phyloP scores from a whole-genome alignment of 31 red algal species.

The Porphyra umbilicalis region DNA sequence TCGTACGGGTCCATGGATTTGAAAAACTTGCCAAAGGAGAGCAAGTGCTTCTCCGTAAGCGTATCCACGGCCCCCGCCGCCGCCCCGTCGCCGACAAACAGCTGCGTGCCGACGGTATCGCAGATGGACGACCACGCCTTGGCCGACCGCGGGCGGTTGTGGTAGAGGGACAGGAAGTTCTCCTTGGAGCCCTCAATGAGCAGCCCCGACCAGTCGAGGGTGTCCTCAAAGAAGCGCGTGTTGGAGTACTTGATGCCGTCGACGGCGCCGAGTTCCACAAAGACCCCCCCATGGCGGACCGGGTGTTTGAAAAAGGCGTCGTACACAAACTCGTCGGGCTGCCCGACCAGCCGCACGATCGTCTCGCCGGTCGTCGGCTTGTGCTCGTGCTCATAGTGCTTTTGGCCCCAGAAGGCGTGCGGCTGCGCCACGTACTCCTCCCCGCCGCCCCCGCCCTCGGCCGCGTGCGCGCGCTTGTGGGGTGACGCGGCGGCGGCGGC shows the following conservation, averaged over 20 bases:
- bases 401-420: background rate
- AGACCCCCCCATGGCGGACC: constrained; percentile 2
- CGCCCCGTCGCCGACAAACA: constrained; percentile 23
- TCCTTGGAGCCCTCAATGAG: constrained; percentile 18
- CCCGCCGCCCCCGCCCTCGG: background rate
- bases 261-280: constrained; percentile 20
- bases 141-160: constrained; percentile 5
- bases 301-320: constrained; percentile 10
- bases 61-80: constrained; percentile 15
- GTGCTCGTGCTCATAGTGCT: background rate
- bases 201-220: constrained; percentile 14
- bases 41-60: constrained; percentile 7
- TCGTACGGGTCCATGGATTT: constrained; percentile 11
- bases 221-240: constrained; percentile 25
- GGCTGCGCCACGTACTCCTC: background rate
- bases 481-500: too few relatives aligned
- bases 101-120: background rate
- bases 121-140: constrained; percentile 16
- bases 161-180: constrained; percentile 9
- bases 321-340: constrained; percentile 7
- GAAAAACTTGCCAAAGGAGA: constrained; percentile 13
- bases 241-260: constrained; percentile 18
- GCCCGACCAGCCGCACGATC: background rate
- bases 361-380: background rate
- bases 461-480: background rate